Base-by-base conservation (phyloP, 345 rosid genomes). In the Citrus medica region DNA sequence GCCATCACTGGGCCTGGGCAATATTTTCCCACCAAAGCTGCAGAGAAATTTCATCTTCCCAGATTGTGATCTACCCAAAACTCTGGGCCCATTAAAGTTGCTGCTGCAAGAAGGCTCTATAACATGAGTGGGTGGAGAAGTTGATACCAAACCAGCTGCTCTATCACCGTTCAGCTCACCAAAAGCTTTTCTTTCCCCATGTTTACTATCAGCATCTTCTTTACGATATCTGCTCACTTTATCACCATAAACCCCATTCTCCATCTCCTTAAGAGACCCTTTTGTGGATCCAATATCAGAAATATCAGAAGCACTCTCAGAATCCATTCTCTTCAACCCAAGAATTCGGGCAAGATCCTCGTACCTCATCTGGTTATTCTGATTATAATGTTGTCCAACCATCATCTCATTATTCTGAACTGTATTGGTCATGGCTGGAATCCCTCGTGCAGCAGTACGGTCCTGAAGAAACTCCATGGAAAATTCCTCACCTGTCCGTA, bases 1-100 rank as follows among this genome's bases (percentile, higher is more conserved):
- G 0, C 89, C 89, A 80, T 91, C 94, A 61, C 85, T 84, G 3
- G 92, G 92, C 87, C 92, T 84, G 9, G 91, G 91, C 87, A 91
- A 83, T 61, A 91, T 81, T 71, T 80, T 89, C 53, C 94, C 94
- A 69, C 94, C 90, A 83, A 78, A 89, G 81, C 94, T 89, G 84
- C 94, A 91, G 60, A 88, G 90, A 74, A 89, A 74, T 78, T 91
- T 91, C 53, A 89, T 83, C 84, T 89, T 89, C 63, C 87, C 80
- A 12, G 72, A 74, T 37, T 70, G 85, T 76, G 81, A 73, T 67
- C 79, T 77, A 69, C 82, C 84, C 0, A 80, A 79, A 76, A 67
- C 77, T 69, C 67, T 82, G 33, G 77, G 71, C 35, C 84, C 81
- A 28, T 78, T 65, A 66, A 38, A 82, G 79, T 76, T 83, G 78